These are phyloP conservation scores for Aspergillus awamori DNA, from an alignment of 2,329 filamentous ascomycete genomes.

Conservation along the genomic window DNA sequence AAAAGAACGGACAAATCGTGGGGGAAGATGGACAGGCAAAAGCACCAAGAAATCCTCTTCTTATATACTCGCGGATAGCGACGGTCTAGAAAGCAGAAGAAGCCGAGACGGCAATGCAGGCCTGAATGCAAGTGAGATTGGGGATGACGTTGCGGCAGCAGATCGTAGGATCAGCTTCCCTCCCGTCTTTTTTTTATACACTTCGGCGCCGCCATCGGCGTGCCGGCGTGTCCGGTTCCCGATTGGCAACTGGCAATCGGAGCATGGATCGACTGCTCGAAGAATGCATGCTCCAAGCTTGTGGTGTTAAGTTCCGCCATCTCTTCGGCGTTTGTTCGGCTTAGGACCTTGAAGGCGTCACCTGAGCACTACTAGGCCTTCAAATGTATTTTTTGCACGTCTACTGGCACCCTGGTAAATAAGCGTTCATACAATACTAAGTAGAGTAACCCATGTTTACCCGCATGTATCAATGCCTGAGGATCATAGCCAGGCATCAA, in stretches of 20 bases:
- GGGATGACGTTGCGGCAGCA: conserved; percentile 16
- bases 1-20: neutral
- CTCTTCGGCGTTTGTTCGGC: neutral
- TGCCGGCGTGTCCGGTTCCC: conserved; percentile 9
- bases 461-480: conserved; percentile 1
- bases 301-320: neutral
- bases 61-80: neutral
- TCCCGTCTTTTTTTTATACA: conserved; percentile 2
- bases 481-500: neutral
- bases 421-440: neutral
- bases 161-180: neutral
- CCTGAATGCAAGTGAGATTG: conserved; percentile 1
- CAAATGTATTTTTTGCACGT: neutral
- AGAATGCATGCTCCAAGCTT: neutral
- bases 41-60: neutral
- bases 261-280: neutral
- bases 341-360: neutral
- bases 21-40: neutral
- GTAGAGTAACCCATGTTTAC: neutral
- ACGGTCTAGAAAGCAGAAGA: neutral
- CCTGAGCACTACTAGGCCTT: neutral
- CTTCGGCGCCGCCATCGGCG: conserved; percentile 12
- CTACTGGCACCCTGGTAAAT: neutral
- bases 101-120: neutral
- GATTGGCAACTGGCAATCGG: conserved; percentile 1